Percentiles rank a stretch among this genome's conserved stretches.
Evolutionary conservation across 2,329 filamentous ascomycete genomes (phyloP).

Genomic region (Verruconis gallopava): DNA sequence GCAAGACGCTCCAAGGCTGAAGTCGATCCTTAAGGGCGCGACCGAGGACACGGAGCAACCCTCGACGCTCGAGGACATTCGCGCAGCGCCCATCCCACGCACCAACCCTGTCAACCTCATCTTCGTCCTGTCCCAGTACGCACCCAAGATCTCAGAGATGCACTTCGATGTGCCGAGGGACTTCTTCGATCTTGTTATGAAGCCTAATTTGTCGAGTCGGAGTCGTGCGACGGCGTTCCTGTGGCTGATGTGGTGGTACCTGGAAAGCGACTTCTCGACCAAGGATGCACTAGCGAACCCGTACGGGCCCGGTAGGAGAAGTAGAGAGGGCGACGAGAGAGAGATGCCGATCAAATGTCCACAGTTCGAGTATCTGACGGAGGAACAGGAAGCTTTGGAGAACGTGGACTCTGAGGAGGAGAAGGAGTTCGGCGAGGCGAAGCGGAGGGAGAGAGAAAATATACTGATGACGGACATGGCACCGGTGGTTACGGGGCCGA

Average conservation of each 20-base stretch:
- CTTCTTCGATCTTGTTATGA: conserved; percentile 96
- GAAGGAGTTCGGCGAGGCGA: conserved; percentile 55
- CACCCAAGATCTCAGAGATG: conserved; percentile 79
- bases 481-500: conserved; percentile 44
- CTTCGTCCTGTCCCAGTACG: conserved; percentile 83
- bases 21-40: conserved; percentile 93
- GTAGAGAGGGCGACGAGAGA: conserved; percentile 23
- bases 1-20: conserved; percentile 88
- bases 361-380: conserved; percentile 48
- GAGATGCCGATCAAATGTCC: conserved; percentile 47
- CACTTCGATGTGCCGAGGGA: conserved; percentile 79
- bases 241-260: conserved; percentile 98
- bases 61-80: conserved; percentile 70
- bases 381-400: conserved; percentile 52
- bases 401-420: conserved; percentile 60
- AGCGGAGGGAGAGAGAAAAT: conserved; percentile 54
- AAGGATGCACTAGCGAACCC: conserved; percentile 84
- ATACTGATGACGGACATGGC: conserved; percentile 58
- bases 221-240: conserved; percentile 81
- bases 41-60: conserved; percentile 86
- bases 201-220: conserved; percentile 64
- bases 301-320: conserved; percentile 51
- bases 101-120: conserved; percentile 97
- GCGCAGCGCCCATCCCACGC: conserved; percentile 51
- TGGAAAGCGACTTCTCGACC: conserved; percentile 87